A percentile compares a stretch with the other conserved stretches of the same genome.
These are phyloP conservation scores for Drosera capensis DNA, from an alignment of 148 eudicot genomes.

Conservation along the genomic window DNA sequence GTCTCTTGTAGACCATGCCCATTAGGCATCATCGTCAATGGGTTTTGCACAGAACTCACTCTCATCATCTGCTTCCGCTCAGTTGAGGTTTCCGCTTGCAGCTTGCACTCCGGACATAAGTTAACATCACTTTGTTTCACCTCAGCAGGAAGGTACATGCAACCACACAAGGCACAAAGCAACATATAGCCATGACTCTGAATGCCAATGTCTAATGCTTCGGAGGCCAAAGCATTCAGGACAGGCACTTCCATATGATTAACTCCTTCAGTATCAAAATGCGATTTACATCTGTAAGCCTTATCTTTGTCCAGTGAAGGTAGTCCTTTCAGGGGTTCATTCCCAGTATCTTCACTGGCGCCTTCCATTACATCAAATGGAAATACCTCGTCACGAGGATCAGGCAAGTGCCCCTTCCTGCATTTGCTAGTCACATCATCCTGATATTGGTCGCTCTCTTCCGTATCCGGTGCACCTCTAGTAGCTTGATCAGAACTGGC, in stretches of 20 bases:
- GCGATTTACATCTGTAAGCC: conserved; percentile 8
- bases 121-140: conserved; percentile 26
- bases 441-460: conserved; percentile 51
- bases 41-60: conserved; percentile 8
- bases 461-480: conserved; percentile 52
- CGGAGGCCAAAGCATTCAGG: conserved; percentile 14
- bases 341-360: conserved; percentile 18
- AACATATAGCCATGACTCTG: conserved; percentile 13
- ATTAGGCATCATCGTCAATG: conserved; percentile 8
- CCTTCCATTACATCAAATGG: conserved; percentile 41
- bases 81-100: conserved; percentile 15
- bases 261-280: conserved; percentile 10
- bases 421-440: conserved; percentile 41
- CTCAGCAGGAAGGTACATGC: conserved; percentile 23
- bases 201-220: conserved; percentile 9
- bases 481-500: conserved; percentile 74
- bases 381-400: conserved; percentile 41
- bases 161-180: conserved; percentile 54
- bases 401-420: conserved; percentile 20
- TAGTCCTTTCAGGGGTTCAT: conserved; percentile 11
- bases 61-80: conserved; percentile 9
- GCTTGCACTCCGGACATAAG: conserved; percentile 53
- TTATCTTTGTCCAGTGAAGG: conserved; percentile 13
- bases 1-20: conserved; percentile 13
- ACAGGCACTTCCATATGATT: conserved; percentile 8